Conservation (phyloP, 2,329 filamentous ascomycete species). For the Ophiostoma populinum region DNA sequence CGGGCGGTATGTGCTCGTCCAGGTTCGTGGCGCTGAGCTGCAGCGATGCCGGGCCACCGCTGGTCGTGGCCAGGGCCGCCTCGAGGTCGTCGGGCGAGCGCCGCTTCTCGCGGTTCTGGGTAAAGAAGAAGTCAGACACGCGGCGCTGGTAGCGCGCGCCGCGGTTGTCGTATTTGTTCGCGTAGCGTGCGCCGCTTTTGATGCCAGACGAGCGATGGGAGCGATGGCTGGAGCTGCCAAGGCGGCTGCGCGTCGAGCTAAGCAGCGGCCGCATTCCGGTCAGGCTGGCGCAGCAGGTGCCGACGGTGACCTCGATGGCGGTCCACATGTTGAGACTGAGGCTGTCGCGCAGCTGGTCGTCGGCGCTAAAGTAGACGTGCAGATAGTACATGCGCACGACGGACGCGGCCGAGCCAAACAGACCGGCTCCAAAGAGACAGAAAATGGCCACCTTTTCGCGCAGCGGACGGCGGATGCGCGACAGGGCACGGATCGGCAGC, state of each 20-base stretch:
- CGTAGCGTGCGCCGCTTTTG: too few species aligned
- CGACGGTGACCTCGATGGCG: slow-evolving; percentile 30
- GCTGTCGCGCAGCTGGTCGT: slow-evolving; percentile 20
- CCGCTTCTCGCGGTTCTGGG: neutral
- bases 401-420: slow-evolving; percentile 20
- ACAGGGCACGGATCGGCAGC: slow-evolving; percentile 26
- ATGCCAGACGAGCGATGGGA: neutral
- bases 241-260: neutral
- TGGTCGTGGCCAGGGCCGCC: too few species aligned
- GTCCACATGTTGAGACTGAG: slow-evolving; percentile 25
- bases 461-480: slow-evolving; percentile 27
- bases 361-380: slow-evolving; percentile 19
- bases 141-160: too few species aligned
- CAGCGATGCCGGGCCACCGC: too few species aligned
- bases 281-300: slow-evolving; percentile 30
- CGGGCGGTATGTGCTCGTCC: too few species aligned
- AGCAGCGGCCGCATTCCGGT: slow-evolving; percentile 30
- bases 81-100: too few species aligned
- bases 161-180: too few species aligned
- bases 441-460: slow-evolving; percentile 33
- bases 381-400: slow-evolving; percentile 24
- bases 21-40: too few species aligned
- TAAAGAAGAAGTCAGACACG: neutral
- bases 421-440: slow-evolving; percentile 24
- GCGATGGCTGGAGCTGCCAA: too few species aligned